A percentile compares a stretch with the other conserved stretches of the same genome.
phyloP scores from a whole-genome alignment of 352 stramenopile genomes.

The Pythium chondricola region DNA sequence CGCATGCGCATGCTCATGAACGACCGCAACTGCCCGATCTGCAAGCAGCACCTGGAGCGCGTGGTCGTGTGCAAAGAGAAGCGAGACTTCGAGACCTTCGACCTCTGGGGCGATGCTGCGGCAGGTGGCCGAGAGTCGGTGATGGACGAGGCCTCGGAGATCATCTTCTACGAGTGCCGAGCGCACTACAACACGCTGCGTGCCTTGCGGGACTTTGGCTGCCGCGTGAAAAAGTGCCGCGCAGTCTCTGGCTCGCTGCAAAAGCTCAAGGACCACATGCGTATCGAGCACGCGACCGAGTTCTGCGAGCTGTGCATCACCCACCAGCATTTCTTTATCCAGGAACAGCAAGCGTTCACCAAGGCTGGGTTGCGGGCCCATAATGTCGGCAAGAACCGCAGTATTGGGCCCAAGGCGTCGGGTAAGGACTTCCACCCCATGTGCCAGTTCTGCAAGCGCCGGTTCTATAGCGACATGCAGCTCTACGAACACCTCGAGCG shows the following conservation, averaged over 20 bases:
- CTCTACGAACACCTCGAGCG: conserved; percentile 85
- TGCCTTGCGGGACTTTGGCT: conserved; percentile 54
- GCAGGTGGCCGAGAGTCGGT: conserved; percentile 43
- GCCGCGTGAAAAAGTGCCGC: conserved; percentile 53
- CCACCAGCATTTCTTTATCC: conserved; percentile 77
- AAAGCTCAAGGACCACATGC: conserved; percentile 67
- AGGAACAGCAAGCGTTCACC: conserved; percentile 75
- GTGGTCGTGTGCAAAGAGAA: conserved; percentile 51
- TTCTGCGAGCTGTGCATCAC: conserved; percentile 76
- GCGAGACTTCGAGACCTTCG: conserved; percentile 57
- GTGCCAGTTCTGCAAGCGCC: conserved; percentile 85
- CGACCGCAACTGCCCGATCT: conserved; percentile 76
- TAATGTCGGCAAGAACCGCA: conserved; percentile 44
- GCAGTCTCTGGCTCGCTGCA: conserved; percentile 43
- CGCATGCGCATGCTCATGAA: conserved; percentile 78
- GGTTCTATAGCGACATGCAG: conserved; percentile 81
- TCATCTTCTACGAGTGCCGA: conserved; percentile 70
- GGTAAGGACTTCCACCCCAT: conserved; percentile 82
- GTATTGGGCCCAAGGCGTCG: conserved; percentile 34
- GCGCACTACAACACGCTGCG: conserved; percentile 52
- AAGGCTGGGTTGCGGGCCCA: conserved; percentile 64
- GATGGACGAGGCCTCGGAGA: conserved; percentile 65
- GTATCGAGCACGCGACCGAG: conserved; percentile 51
- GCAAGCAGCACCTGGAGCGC: conserved; percentile 58
- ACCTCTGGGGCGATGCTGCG: conserved; percentile 68